These are phyloP conservation scores for Themeda triandra DNA, from an alignment of 176 grass and related monocot species.

Conservation along the genomic window DNA sequence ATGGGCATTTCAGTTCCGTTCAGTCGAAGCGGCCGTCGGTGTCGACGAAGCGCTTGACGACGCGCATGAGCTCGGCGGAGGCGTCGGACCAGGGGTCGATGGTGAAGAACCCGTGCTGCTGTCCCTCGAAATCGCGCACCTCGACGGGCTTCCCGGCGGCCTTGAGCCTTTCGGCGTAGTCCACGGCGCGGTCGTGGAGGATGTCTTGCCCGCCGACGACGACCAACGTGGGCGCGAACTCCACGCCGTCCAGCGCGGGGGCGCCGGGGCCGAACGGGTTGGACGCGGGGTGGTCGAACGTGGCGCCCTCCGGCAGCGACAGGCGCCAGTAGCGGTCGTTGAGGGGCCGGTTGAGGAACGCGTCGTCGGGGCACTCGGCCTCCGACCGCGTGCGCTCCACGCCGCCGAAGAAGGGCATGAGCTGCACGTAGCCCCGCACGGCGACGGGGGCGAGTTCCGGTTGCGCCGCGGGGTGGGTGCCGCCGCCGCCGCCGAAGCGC, in stretches of 20 bases:
- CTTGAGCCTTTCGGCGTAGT: slow-evolving; percentile 60
- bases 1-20: neutral
- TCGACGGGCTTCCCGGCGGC: slow-evolving; percentile 69
- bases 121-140: slow-evolving; percentile 54
- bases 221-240: slow-evolving; percentile 58
- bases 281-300: slow-evolving; percentile 52
- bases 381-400: slow-evolving; percentile 54
- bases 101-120: slow-evolving; percentile 97
- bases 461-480: slow-evolving; percentile 16
- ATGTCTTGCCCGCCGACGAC: slow-evolving; percentile 70
- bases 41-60: slow-evolving; percentile 61
- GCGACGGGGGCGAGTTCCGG: slow-evolving; percentile 38
- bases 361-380: slow-evolving; percentile 65
- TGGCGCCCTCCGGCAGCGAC: slow-evolving; percentile 58
- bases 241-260: slow-evolving; percentile 42
- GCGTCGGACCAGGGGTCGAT: slow-evolving; percentile 61
- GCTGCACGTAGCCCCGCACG: slow-evolving; percentile 55
- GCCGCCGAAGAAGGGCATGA: slow-evolving; percentile 86
- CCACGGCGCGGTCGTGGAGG: slow-evolving; percentile 68
- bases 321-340: slow-evolving; percentile 91
- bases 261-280: slow-evolving; percentile 76
- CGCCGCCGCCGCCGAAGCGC: slow-evolving; percentile 60
- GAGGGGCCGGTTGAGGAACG: slow-evolving; percentile 61
- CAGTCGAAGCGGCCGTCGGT: slow-evolving; percentile 28
- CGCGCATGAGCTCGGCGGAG: slow-evolving; percentile 60